phyloP scores from a whole-genome alignment of 2,329 filamentous ascomycete species.

The Purpureocillium lavendulum region DNA sequence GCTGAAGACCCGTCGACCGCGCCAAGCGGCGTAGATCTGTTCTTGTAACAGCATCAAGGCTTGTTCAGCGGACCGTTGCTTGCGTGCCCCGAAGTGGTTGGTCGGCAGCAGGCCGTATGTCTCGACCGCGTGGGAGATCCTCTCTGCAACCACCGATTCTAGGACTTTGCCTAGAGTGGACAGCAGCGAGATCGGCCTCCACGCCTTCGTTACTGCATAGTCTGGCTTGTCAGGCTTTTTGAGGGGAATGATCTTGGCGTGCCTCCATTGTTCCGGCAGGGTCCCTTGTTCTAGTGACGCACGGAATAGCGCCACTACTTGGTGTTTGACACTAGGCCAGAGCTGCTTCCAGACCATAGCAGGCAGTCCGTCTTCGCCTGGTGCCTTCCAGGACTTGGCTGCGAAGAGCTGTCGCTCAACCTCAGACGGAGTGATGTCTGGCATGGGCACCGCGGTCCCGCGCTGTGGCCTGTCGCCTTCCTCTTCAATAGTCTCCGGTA shows the following conservation, averaged over 20 bases:
- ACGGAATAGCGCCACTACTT: background rate
- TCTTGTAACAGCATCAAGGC: constrained; percentile 5
- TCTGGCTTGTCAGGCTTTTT: constrained; percentile 7
- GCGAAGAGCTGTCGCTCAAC: constrained; percentile 7
- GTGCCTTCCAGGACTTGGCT: constrained; percentile 10
- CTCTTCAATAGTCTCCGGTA: constrained; percentile 6
- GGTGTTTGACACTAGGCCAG: constrained; percentile 3
- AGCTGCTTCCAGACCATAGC: constrained; percentile 7
- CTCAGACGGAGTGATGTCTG: constrained; percentile 8
- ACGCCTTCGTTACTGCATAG: constrained; percentile 16
- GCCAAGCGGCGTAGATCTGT: constrained; percentile 1
- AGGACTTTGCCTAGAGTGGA: constrained; percentile 15
- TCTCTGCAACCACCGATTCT: constrained; percentile 5
- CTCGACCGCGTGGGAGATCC: constrained; percentile 5
- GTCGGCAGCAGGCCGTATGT: constrained; percentile 6
- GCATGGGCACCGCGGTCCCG: constrained; percentile 2
- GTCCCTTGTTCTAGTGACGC: background rate
- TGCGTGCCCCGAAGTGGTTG: constrained; percentile 8
- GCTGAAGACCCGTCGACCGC: constrained; percentile 17
- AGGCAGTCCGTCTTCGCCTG: constrained; percentile 10
- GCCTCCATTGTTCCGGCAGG: constrained; percentile 8
- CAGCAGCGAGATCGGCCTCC: constrained; percentile 17
- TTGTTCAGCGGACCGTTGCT: constrained; percentile 8
- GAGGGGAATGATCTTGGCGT: too few relatives aligned
- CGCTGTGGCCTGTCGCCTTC: constrained; percentile 1